Percentiles rank a stretch among this genome's conserved stretches.
These are phyloP conservation scores for Leccinum laetum DNA, from an alignment of 1,284 basidiomycete genomes.

Conservation along the genomic window DNA sequence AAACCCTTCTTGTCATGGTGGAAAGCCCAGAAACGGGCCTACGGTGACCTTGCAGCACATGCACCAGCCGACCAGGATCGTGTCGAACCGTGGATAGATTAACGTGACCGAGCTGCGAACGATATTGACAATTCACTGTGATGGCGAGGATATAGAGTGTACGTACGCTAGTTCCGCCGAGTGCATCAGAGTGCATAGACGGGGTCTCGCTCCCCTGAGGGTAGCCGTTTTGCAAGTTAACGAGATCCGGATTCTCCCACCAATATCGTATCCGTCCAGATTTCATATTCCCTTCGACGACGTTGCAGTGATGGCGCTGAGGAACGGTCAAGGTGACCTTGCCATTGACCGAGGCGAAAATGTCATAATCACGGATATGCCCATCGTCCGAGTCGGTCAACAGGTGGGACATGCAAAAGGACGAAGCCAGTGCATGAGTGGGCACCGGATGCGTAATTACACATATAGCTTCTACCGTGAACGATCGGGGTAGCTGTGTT, in stretches of 20 bases:
- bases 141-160: conserved; percentile 11
- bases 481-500: conserved; percentile 49
- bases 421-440: conserved; percentile 84
- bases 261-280: conserved; percentile 85
- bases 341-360: conserved; percentile 87
- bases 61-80: conserved; percentile 80
- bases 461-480: conserved; percentile 91
- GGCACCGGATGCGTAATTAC: conserved; percentile 89
- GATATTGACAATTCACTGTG: conserved; percentile 12
- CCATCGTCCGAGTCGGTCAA: conserved; percentile 94
- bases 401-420: conserved; percentile 87
- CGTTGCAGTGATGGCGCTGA: conserved; percentile 84
- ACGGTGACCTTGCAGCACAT: conserved; percentile 75
- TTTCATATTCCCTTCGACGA: conserved; percentile 93
- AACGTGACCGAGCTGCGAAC: conserved; percentile 73
- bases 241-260: conserved; percentile 76
- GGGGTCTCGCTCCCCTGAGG: conserved; percentile 45
- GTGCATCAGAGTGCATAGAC: conserved; percentile 85
- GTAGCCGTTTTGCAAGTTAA: conserved; percentile 31
- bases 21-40: conserved; percentile 87
- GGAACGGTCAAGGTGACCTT: conserved; percentile 88
- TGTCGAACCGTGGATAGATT: conserved; percentile 94
- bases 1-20: conserved; percentile 78
- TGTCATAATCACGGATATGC: conserved; percentile 91
- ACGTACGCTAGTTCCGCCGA: conserved; percentile 83